Base-by-base conservation (phyloP, 345 rosid species). In the Pugionium dolabratum region DNA sequence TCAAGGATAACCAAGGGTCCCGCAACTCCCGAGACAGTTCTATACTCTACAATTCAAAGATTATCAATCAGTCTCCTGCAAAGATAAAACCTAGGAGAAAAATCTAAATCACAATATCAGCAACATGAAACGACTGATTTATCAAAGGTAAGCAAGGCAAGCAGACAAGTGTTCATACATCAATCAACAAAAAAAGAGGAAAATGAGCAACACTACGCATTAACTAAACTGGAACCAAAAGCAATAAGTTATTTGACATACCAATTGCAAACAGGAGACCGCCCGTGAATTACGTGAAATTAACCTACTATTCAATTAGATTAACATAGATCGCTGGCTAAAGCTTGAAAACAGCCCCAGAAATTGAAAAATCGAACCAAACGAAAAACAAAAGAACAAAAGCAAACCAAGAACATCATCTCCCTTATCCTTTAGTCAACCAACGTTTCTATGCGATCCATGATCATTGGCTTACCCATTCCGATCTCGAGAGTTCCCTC, bases 1-100 rank as follows among this genome's bases (percentile, higher is more conserved):
- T 94, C 97, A 26, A 94, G 96, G 60, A 94, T 94, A 75, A 94
- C 99, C 59, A 90, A 80, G 36, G 99, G 99, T 58, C 99, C 99
- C 4, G 97, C 97, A 76, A 94, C 99, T 28, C 99, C 97, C 9
- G 96, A 86, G 66, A 94, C 97, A 40, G 99, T 94, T 79, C 99
- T 88, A 45, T 94, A 94, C 77, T 94, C 97, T 94, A 84, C 77
- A 67, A 40, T 55, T 45, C 44, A 59, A 73, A 69, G 7, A 57
- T 65, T 36, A 31, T 58, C 46, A 28, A 66, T 74, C 63, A 67
- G 73, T 67, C 59, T 47, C 39, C 7, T 9, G n/a, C 31, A 44
- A 52, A 53, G 25, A 61, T 0, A 59, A 35, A 6, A 55, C 45
- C 27, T 26, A 43, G 4, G 0, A 9, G 7, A 9, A 29, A 11